These are phyloP conservation scores for Trichoderma koningiopsis DNA, from an alignment of 2,329 filamentous ascomycete species.

Conservation along the genomic window DNA sequence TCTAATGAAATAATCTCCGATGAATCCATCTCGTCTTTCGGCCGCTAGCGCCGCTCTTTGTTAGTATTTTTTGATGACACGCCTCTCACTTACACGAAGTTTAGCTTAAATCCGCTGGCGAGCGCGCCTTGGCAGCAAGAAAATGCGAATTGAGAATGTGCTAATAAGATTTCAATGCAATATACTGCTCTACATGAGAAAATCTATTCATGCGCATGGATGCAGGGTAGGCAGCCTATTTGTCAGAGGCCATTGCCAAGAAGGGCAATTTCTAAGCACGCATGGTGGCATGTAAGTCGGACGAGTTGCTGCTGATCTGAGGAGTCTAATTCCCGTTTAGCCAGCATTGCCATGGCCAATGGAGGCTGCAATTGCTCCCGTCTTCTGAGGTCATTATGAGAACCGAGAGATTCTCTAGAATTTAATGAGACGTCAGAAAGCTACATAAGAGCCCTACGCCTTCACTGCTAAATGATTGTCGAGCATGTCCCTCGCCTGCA, in stretches of 20 bases:
- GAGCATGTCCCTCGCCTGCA: conserved; percentile 4
- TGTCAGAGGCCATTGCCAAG: conserved; percentile 8
- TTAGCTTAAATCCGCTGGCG: conserved; percentile 13
- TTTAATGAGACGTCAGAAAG: background rate
- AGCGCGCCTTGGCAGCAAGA: background rate
- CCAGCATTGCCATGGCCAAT: background rate
- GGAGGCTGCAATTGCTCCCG: background rate
- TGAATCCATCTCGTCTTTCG: background rate
- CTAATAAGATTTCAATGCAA: background rate
- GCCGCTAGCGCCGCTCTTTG: background rate
- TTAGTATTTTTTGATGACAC: background rate
- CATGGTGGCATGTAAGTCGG: background rate
- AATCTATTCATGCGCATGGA: background rate
- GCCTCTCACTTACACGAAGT: background rate
- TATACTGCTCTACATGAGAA: background rate
- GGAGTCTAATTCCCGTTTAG: background rate
- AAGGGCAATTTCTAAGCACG: conserved; percentile 16
- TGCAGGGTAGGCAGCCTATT: background rate
- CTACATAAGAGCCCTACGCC: background rate
- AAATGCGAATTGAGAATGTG: background rate
- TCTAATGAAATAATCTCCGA: conserved; percentile 12
- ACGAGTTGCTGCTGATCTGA: background rate
- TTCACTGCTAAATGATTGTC: background rate
- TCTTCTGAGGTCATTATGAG: conserved; percentile 8
- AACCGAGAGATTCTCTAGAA: background rate